Evolutionary conservation across 2,329 filamentous ascomycete species (phyloP).

Genomic region (Aureobasidium sp.): DNA sequence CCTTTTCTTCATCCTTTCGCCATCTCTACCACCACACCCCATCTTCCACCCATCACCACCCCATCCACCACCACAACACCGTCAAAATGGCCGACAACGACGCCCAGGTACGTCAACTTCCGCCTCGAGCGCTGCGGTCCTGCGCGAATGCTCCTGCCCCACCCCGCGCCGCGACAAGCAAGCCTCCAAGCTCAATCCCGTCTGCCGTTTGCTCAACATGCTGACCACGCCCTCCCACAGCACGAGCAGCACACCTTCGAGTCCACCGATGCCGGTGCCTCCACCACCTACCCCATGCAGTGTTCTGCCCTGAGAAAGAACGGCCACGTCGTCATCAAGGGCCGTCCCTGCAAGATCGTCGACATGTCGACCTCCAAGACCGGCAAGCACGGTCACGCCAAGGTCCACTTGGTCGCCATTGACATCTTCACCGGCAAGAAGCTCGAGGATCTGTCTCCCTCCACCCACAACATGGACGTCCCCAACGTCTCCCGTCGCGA

Average conservation of each 20-base stretch:
- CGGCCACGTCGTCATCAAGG: constrained; percentile 97
- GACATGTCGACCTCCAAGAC: constrained; percentile 99
- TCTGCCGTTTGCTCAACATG: background rate
- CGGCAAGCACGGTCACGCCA: constrained; percentile 99
- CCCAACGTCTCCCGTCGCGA: constrained; percentile 86
- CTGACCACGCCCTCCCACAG: constrained; percentile 28
- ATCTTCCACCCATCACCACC: constrained; percentile 11
- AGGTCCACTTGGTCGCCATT: constrained; percentile 95
- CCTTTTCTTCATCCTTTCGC: constrained; percentile 13
- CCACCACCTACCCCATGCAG: constrained; percentile 92
- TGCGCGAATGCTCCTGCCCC: constrained; percentile 3
- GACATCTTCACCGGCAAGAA: constrained; percentile 99
- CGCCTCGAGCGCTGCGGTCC: constrained; percentile 7
- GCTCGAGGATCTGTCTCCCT: constrained; percentile 97
- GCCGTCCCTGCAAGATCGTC: constrained; percentile 99
- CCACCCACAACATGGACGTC: constrained; percentile 96
- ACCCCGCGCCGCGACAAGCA: constrained; percentile 2
- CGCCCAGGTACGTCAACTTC: constrained; percentile 22
- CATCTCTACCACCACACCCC: constrained; percentile 16
- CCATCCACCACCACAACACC: background rate
- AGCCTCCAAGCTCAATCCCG: background rate
- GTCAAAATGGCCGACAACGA: constrained; percentile 26
- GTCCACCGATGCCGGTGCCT: constrained; percentile 92
- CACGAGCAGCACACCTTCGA: constrained; percentile 68
- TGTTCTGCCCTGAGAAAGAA: constrained; percentile 99